Evolutionary conservation across 2,329 filamentous ascomycete genomes (phyloP).

Genomic region (Stagonosporopsis vannaccii): DNA sequence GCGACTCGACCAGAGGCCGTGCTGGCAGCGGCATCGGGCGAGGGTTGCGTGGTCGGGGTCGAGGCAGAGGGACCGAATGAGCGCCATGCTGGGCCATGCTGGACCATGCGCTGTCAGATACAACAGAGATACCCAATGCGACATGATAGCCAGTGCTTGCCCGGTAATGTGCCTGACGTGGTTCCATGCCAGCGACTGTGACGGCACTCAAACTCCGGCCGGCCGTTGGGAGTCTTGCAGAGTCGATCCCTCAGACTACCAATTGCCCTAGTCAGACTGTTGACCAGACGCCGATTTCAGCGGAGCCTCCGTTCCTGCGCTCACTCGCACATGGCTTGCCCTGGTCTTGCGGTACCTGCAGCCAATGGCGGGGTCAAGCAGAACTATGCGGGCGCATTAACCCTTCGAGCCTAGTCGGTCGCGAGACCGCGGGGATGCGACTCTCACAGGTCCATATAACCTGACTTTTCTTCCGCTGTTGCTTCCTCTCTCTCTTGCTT

Average conservation of each 20-base stretch:
- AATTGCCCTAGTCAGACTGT: neutral
- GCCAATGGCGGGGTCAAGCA: slow-evolving; percentile 16
- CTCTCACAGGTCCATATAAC: slow-evolving; percentile 19
- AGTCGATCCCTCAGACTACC: neutral
- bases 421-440: slow-evolving; percentile 26
- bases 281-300: neutral
- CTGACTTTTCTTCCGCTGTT: slow-evolving; percentile 6
- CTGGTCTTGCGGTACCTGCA: slow-evolving; percentile 8
- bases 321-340: neutral
- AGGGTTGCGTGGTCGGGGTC: slow-evolving; percentile 45
- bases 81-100: slow-evolving; percentile 10
- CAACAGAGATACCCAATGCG: slow-evolving; percentile 21
- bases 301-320: neutral
- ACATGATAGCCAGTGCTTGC: neutral
- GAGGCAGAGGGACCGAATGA: slow-evolving; percentile 28
- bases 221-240: neutral
- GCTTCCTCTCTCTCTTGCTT: neutral
- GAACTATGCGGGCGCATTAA: slow-evolving; percentile 27
- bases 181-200: neutral
- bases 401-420: slow-evolving; percentile 28
- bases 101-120: slow-evolving; percentile 12
- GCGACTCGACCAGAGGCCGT: slow-evolving; percentile 53
- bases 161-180: neutral
- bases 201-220: neutral
- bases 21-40: slow-evolving; percentile 53